These are phyloP conservation scores for Lablab purpureus DNA, from an alignment of 306 rosid genomes.

Conservation along the genomic window DNA sequence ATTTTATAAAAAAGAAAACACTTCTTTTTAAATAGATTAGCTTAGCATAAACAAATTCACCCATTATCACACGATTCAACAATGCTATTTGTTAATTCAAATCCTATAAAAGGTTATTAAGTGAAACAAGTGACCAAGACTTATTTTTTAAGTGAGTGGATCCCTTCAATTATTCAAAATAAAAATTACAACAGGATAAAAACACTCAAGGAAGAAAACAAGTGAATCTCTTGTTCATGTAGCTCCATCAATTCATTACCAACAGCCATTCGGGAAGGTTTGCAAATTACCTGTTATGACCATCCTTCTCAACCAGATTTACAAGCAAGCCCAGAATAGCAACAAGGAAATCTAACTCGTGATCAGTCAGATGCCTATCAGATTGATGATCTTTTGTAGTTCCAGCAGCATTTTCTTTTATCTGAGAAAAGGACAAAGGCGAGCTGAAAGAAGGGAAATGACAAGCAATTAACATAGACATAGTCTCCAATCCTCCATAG, in stretches of 20 bases:
- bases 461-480: slow-evolving; percentile 85
- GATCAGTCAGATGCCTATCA: slow-evolving; percentile 76
- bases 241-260: slow-evolving; percentile 32
- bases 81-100: no score
- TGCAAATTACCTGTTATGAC: slow-evolving; percentile 77
- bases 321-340: slow-evolving; percentile 97
- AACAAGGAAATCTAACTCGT: slow-evolving; percentile 94
- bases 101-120: background rate
- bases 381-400: slow-evolving; percentile 51
- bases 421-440: slow-evolving; percentile 56
- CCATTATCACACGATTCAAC: no score
- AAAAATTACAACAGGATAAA: background rate
- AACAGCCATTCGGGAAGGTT: slow-evolving; percentile 33
- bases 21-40: no score
- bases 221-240: slow-evolving; percentile 1
- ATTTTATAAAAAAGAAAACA: no score
- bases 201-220: background rate
- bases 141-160: background rate
- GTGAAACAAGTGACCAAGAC: background rate
- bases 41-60: no score
- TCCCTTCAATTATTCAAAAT: slow-evolving; percentile 6
- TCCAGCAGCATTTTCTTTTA: slow-evolving; percentile 51
- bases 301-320: slow-evolving; percentile 93
- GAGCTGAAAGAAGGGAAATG: slow-evolving; percentile 88
- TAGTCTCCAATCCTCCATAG: slow-evolving; percentile 87